Evolutionary conservation across 2,329 filamentous ascomycete genomes (phyloP), one percentile per base, ranked within the genome.

Genomic region (Albifimbria verrucaria): DNA sequence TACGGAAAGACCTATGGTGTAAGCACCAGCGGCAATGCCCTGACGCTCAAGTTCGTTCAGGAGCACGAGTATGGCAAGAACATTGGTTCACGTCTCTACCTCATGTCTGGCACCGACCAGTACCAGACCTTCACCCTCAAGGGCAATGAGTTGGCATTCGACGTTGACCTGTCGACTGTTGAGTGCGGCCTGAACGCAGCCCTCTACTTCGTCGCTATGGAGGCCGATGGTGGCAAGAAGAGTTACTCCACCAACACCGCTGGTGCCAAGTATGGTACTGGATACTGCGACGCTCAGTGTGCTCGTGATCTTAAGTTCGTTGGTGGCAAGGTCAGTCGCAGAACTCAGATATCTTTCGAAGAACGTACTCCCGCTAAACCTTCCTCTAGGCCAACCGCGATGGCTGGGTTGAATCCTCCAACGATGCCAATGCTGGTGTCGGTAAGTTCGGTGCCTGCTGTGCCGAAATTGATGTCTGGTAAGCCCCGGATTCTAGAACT

Each of bases 161-260:
- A 86, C 50, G 82, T 86, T 7, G 84, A 87, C 61, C 77, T 84
- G 36, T 85, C 82, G 26, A 76, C 78, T 56, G 73, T 87, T 24
- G 79, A 81, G 22, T 88, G 85, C 60, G 85, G 85, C 53, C 71
- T 87, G 60, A 87, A 88, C 66, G 83, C 83, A 53, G 83, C 83
- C 24, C 67, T 87, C 39, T 86, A 87, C 72, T 78, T 87, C 17
- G 68, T 67, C 45, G 69, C 73, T 62, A 75, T 75, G 72, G 76
- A 81, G n/a, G 70, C 74, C 6, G 80, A 85, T 59, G 86, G 86
- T 60, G 85, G 83, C 26, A 54, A 74, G 59, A 80, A 77, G n/a
- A 18, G 3, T 17, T 36, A 48, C 64, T 61, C 73, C 2, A 71
- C 66, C 49, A 82, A 82, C 67, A 72, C 75, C 50, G 83, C 77